A percentile compares a stretch with the other conserved stretches of the same genome.
phyloP scores from a whole-genome alignment of 2,329 filamentous ascomycete species.

The Phialemoniopsis sp. region DNA sequence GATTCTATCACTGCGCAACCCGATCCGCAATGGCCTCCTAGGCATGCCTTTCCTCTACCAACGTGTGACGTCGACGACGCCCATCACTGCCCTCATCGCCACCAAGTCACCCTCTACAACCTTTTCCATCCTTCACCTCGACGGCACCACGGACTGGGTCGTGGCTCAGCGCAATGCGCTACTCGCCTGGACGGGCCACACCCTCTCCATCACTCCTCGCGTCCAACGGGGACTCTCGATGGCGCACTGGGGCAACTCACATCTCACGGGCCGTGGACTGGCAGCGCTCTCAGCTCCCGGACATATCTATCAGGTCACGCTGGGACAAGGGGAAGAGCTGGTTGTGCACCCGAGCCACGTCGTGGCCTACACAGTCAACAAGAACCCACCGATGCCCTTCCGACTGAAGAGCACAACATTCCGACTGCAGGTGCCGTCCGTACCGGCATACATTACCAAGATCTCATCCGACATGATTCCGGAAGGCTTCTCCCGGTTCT shows the following conservation, averaged over 20 bases:
- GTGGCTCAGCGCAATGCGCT: slow-evolving; percentile 81
- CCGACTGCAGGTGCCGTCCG: slow-evolving; percentile 72
- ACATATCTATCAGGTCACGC: slow-evolving; percentile 80
- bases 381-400: slow-evolving; percentile 74
- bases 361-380: slow-evolving; percentile 79
- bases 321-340: slow-evolving; percentile 83
- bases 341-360: slow-evolving; percentile 89
- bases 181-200: slow-evolving; percentile 95
- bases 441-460: slow-evolving; percentile 29
- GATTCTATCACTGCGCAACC: slow-evolving; percentile 81
- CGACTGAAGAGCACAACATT: slow-evolving; percentile 74
- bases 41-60: slow-evolving; percentile 96
- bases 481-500: slow-evolving; percentile 58
- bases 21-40: slow-evolving; percentile 72
- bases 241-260: slow-evolving; percentile 87
- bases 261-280: slow-evolving; percentile 82
- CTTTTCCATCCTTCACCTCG: slow-evolving; percentile 82
- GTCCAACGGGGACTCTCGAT: slow-evolving; percentile 72
- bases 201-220: slow-evolving; percentile 69
- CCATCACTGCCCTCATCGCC: slow-evolving; percentile 82
- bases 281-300: slow-evolving; percentile 81
- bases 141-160: slow-evolving; percentile 95
- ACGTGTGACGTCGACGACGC: slow-evolving; percentile 79
- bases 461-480: slow-evolving; percentile 52
- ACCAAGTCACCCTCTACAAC: slow-evolving; percentile 84